Percentiles rank a stretch among this genome's conserved stretches.
Evolutionary conservation across 352 stramenopile species (phyloP).

Genomic region (Globisporangium canariense): DNA sequence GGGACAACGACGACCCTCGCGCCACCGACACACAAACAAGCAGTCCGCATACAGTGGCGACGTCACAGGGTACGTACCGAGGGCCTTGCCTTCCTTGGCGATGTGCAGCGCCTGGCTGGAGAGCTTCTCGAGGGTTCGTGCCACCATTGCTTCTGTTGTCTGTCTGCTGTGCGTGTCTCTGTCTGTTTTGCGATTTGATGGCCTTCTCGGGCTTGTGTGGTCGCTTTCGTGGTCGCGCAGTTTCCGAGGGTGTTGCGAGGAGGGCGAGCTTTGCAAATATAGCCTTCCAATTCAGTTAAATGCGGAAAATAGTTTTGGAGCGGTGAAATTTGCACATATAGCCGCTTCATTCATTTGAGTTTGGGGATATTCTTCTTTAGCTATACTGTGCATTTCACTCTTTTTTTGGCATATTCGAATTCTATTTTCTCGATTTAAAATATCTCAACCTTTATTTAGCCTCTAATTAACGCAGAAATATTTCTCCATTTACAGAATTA

Average conservation of each 20-base stretch:
- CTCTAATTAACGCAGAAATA: too few relatives aligned
- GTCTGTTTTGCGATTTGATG: conserved; percentile 11
- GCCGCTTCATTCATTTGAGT: too few relatives aligned
- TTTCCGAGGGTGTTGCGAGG: conserved; percentile 11
- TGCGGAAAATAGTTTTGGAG: too few relatives aligned
- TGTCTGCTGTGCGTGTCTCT: conserved; percentile 13
- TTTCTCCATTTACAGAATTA: too few relatives aligned
- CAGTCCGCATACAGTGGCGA: neutral
- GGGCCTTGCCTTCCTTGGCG: conserved; percentile 45
- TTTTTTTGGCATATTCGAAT: neutral
- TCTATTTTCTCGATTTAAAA: neutral
- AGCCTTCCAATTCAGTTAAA: too few relatives aligned
- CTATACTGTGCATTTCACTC: neutral
- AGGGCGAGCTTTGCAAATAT: too few relatives aligned
- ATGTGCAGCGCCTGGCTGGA: conserved; percentile 40
- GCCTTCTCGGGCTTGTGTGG: neutral
- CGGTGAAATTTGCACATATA: too few relatives aligned
- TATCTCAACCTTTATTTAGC: too few relatives aligned
- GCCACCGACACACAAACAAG: neutral
- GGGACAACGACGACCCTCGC: neutral
- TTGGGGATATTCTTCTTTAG: too few relatives aligned
- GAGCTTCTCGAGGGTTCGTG: conserved; percentile 34
- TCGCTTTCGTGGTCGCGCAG: conserved; percentile 11
- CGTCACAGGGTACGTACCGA: conserved; percentile 34
- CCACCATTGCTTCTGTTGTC: conserved; percentile 26